Evolutionary conservation across 148 eudicot genomes (phyloP).

Genomic region (Nyssa sinensis): DNA sequence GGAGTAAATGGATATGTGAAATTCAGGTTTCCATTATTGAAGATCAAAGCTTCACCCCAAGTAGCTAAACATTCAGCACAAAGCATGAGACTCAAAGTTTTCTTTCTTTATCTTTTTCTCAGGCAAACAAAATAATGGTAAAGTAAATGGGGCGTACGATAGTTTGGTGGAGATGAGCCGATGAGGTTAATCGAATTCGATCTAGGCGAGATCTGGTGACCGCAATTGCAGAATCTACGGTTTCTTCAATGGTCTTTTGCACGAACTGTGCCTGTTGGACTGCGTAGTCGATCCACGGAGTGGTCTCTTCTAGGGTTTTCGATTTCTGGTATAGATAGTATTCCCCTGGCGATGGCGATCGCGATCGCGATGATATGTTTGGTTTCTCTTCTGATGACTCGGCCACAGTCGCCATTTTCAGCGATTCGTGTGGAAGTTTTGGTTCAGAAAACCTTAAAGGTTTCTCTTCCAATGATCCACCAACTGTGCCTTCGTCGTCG

Average conservation of each 20-base stretch:
- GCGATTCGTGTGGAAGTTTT: too few species aligned
- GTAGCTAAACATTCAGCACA: background rate
- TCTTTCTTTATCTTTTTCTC: background rate
- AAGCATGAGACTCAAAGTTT: background rate
- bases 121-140: too few species aligned
- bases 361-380: background rate
- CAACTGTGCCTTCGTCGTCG: too few species aligned
- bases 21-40: background rate
- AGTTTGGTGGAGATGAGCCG: conserved; percentile 65
- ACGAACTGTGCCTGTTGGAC: conserved; percentile 47
- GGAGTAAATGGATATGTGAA: background rate
- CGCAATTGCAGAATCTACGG: conserved; percentile 43
- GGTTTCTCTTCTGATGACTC: conserved; percentile 33
- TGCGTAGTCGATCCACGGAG: conserved; percentile 66
- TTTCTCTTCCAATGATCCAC: too few species aligned
- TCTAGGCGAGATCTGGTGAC: conserved; percentile 53
- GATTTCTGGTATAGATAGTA: conserved; percentile 24
- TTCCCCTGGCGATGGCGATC: background rate
- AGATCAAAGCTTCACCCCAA: background rate
- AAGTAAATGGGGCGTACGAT: conserved; percentile 28
- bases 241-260: conserved; percentile 34
- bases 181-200: conserved; percentile 56
- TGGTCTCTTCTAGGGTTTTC: conserved; percentile 23
- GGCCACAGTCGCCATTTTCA: conserved; percentile 31
- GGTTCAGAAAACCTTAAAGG: background rate